Percentiles rank a stretch among this genome's conserved stretches.
phyloP scores from a whole-genome alignment of 768 basidiomycete genomes.

The Pleurotus giganteus region DNA sequence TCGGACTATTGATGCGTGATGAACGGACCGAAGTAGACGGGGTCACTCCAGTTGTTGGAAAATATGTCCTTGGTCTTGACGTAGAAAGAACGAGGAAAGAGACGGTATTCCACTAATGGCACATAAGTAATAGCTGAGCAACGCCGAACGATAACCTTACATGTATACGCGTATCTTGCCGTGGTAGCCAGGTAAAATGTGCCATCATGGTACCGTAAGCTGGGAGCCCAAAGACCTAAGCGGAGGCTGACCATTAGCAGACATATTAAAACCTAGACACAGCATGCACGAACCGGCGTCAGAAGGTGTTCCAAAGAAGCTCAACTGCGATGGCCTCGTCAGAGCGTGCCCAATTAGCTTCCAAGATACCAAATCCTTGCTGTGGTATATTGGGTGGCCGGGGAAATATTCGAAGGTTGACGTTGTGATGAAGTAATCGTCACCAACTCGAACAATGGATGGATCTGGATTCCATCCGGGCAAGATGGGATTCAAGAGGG shows the following conservation, averaged over 20 bases:
- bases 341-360: constrained; percentile 35
- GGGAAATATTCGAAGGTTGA: constrained; percentile 40
- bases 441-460: constrained; percentile 34
- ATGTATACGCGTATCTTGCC: constrained; percentile 37
- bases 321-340: constrained; percentile 33
- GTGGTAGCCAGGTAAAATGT: constrained; percentile 35
- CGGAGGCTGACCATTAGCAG: not conserved
- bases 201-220: constrained; percentile 32
- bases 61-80: constrained; percentile 37
- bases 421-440: constrained; percentile 37
- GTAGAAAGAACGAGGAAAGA: constrained; percentile 39
- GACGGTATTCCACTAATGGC: constrained; percentile 29
- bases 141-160: constrained; percentile 16
- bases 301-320: constrained; percentile 33
- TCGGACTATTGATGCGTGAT: not conserved
- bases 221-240: constrained; percentile 34
- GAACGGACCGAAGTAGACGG: constrained; percentile 33
- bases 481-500: constrained; percentile 33
- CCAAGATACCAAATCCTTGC: constrained; percentile 34
- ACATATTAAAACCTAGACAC: not conserved
- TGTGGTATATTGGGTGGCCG: constrained; percentile 41
- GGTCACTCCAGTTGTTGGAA: constrained; percentile 38
- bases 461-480: constrained; percentile 43
- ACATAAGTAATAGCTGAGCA: not conserved
- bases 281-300: constrained; percentile 29